Base-by-base conservation (phyloP, 192 early-diverging fungal genomes). In the Diversispora eburnea region DNA sequence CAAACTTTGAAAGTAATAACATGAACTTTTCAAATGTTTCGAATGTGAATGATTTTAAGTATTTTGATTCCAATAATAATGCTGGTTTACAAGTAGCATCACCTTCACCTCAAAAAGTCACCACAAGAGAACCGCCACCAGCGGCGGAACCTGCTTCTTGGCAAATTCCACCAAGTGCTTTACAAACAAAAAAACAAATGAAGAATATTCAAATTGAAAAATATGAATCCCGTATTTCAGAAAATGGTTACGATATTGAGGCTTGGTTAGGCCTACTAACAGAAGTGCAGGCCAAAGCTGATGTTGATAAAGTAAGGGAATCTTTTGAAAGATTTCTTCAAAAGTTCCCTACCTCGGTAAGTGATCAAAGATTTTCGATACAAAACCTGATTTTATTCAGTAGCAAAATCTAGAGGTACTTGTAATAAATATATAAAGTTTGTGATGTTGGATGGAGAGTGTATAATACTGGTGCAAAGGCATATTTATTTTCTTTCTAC, bases 331-430 rank as follows among this genome's bases (percentile, higher is more conserved):
- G 82, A 6, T 87, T 94, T 33, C 67, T 94, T 42, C 84, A 87
- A 72, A 85, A 90, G 62, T 97, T 90, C 76, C 95, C 95, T 41
- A 88, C 89, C 42, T 86, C 90, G 76, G 93, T 95, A 87, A 82
- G 88, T 87, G 25, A 5, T 13, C 7, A 45, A 65, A 46, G 8
- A n/a, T 17, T 67, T 78, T 77, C 39, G 41, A 19, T 78, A 33
- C 25, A 33, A 33, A 33, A 33, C 25, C 49, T 57, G 20, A 22
- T 22, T 39, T 5, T 15, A 39, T 43, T 69, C 19, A 54, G 19
- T 15, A 69, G 19, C 20, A 15, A 12, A 54, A 51, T 6, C 7
- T 69, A n/a, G 10, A 39, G 7, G 20, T 69, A 1, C 3, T 43
- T 15, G 67, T 33, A 20, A 67, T 56, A 19, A 56, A 56, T 56